phyloP scores from a whole-genome alignment of 2,329 filamentous ascomycete species.

The Trichoderma oligosporum region DNA sequence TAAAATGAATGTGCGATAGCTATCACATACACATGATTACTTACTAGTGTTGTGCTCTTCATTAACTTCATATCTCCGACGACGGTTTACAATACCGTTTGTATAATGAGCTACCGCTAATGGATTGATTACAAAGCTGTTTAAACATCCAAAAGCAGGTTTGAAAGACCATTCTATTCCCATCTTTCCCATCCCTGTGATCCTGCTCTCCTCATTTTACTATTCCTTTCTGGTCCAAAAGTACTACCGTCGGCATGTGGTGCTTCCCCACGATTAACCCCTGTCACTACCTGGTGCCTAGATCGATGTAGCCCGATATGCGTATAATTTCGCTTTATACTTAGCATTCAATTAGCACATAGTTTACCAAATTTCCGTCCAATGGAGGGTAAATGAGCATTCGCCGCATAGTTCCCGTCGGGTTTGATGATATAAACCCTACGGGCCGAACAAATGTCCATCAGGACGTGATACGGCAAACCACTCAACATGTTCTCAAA shows the following conservation, averaged over 20 bases:
- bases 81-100: too few relatives aligned
- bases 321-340: not conserved
- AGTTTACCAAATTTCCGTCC: not conserved
- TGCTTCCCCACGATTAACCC: conserved; percentile 4
- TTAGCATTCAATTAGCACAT: conserved; percentile 1
- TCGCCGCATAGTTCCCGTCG: not conserved
- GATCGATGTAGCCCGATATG: not conserved
- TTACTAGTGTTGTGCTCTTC: too few relatives aligned
- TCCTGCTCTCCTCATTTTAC: too few relatives aligned
- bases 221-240: too few relatives aligned
- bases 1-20: too few relatives aligned
- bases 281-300: not conserved
- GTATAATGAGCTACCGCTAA: too few relatives aligned
- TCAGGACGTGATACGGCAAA: not conserved
- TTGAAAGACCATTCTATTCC: too few relatives aligned
- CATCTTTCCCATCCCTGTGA: too few relatives aligned
- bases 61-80: too few relatives aligned
- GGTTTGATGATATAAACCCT: not conserved
- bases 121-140: too few relatives aligned
- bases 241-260: not conserved
- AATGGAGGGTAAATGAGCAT: not conserved
- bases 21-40: too few relatives aligned
- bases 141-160: too few relatives aligned
- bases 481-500: not conserved
- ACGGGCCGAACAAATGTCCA: not conserved